These are phyloP conservation scores for Aspergillus intermedius DNA, from an alignment of 2,329 filamentous ascomycete genomes.

Conservation along the genomic window DNA sequence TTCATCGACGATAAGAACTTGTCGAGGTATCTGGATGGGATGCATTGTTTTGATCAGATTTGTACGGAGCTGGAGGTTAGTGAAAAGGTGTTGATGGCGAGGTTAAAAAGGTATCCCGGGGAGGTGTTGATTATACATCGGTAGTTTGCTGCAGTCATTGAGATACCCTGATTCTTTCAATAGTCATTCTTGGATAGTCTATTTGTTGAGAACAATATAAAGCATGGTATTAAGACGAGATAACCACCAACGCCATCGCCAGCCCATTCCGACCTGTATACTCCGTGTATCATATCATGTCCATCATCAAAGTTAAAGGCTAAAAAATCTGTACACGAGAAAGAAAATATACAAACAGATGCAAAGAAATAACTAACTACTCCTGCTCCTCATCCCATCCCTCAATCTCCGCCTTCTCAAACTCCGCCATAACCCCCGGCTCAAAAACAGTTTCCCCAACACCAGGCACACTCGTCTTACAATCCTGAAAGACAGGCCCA, in stretches of 20 bases:
- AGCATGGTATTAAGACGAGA: neutral
- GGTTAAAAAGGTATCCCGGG: conserved; percentile 38
- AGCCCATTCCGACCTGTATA: neutral
- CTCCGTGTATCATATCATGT: neutral
- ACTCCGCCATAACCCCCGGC: conserved; percentile 61
- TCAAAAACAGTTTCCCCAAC: conserved; percentile 68
- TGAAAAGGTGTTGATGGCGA: conserved; percentile 39
- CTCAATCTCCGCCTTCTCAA: conserved; percentile 70
- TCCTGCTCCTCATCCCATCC: conserved; percentile 76
- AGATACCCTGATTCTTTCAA: conserved; percentile 6
- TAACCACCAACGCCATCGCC: conserved; percentile 12
- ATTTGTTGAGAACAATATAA: neutral
- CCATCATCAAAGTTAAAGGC: conserved; percentile 8
- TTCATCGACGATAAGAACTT: conserved; percentile 32
- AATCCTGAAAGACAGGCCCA: conserved; percentile 81
- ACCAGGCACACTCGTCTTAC: conserved; percentile 67
- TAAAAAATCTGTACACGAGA: neutral
- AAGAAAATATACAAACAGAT: neutral
- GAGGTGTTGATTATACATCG: conserved; percentile 44
- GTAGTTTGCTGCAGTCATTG: conserved; percentile 18
- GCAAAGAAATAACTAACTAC: conserved; percentile 22
- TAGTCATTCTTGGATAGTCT: neutral
- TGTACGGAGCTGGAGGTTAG: conserved; percentile 45
- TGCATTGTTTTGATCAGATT: conserved; percentile 46
- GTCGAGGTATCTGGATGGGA: conserved; percentile 41